Evolutionary conservation across 495 filamentous ascomycete species (phyloP).

Genomic region (Hypoxylon lenormandii): DNA sequence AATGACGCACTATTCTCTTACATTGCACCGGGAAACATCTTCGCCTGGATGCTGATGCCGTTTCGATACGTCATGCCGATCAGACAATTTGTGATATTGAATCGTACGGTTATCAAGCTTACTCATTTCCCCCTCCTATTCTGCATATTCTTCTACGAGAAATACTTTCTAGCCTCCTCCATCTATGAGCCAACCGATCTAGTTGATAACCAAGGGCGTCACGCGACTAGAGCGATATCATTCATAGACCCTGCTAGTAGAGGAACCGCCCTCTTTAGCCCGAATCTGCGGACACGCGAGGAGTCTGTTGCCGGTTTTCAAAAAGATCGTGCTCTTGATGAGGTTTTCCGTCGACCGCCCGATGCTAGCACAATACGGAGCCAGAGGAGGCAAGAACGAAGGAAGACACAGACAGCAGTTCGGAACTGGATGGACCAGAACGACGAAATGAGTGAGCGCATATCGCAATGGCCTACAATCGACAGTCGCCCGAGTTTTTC

Average conservation of each 20-base stretch:
- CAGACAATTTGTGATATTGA: conserved; percentile 79
- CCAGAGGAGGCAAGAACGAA: conserved; percentile 67
- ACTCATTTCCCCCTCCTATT: conserved; percentile 90
- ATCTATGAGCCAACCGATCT: conserved; percentile 83
- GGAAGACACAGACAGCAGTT: conserved; percentile 79
- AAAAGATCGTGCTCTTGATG: conserved; percentile 90
- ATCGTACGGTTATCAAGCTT: conserved; percentile 85
- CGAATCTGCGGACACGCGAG: conserved; percentile 75
- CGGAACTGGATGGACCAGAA: conserved; percentile 85
- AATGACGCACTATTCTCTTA: conserved; percentile 94
- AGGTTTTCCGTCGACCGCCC: conserved; percentile 78
- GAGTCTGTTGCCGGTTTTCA: conserved; percentile 85
- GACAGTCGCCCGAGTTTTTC: conserved; percentile 58
- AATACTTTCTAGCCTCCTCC: conserved; percentile 72
- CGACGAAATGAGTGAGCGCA: conserved; percentile 71
- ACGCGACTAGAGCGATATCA: conserved; percentile 60
- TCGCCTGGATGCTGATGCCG: conserved; percentile 87
- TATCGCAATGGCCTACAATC: conserved; percentile 63
- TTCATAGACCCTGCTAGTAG: conserved; percentile 65
- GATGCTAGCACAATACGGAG: conserved; percentile 59
- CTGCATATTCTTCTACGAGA: conserved; percentile 87
- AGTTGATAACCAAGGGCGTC: conserved; percentile 59
- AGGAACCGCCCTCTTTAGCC: conserved; percentile 71
- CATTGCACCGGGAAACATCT: conserved; percentile 85
- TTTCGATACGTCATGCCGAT: conserved; percentile 82